Base-by-base conservation (phyloP, 2,329 filamentous ascomycete species). In the Phaeomoniella chlamydospora region DNA sequence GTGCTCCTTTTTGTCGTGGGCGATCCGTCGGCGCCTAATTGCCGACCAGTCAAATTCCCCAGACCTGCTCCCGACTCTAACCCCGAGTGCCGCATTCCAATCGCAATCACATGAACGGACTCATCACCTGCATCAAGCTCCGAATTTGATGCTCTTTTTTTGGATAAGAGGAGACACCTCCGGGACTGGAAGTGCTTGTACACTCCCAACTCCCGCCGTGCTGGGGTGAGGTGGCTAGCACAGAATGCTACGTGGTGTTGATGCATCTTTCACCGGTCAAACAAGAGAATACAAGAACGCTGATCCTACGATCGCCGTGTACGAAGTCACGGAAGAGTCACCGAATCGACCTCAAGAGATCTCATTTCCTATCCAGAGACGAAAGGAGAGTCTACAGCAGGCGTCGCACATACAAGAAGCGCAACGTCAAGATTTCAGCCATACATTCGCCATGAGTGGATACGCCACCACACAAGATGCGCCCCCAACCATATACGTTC, bases 401-500 rank as follows among this genome's bases (percentile, higher is more conserved):
- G n/a, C n/a, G n/a, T n/a, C n/a, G n/a, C n/a, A n/a, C n/a, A n/a
- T n/a, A n/a, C n/a, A n/a, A n/a, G n/a, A n/a, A n/a, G 22, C 22
- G 9, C 22, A 26, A 26, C 6, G 22, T 9, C 22, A n/a, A 26
- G 22, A 26, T 6, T 26, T n/a, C 26, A 18, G n/a, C 44, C 9
- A 26, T 6, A 6, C n/a, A 26, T 26, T 9, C 19, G 53, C 34
- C 39, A 70, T 70, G 65, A 68, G 68, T 54, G 62, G 58, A 46
- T 64, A 67, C 49, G 59, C 55, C 38, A 64, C 64, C 38, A 63
- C 57, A 38, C 52, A 59, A 15, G 66, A 64, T 39, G 56, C 57
- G 15, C 48, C 65, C 33, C 64, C 70, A 17, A 61, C 67, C 33
- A 53, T 94, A 67, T 96, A 90, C 55, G 90, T 98, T 52, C 81